A percentile compares a stretch with the other conserved stretches of the same genome.
Conservation (phyloP, 176 grass and related monocot genomes). For the Triticum dicoccoides region DNA sequence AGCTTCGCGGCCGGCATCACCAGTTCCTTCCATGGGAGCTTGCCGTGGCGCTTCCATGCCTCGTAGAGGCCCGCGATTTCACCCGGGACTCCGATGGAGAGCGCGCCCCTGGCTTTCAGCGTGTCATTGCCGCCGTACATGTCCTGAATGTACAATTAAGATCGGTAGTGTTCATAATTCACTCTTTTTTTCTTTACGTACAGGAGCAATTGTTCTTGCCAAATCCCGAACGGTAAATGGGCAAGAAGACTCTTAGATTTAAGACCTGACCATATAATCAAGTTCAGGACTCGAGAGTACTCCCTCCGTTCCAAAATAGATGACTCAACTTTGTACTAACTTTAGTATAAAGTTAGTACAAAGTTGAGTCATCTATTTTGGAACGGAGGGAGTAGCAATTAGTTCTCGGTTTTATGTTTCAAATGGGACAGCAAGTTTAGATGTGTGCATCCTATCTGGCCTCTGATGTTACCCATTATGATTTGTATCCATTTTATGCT, state of each 20-base stretch:
- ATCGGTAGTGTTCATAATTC: neutral
- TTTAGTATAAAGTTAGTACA: too few relatives aligned
- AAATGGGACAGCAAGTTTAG: too few relatives aligned
- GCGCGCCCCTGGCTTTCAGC: constrained; percentile 62
- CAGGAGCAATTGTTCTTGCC: neutral
- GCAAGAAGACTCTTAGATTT: neutral
- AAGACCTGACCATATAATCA: too few relatives aligned
- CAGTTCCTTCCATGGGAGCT: constrained; percentile 72
- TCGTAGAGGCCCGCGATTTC: constrained; percentile 69
- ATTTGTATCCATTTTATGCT: too few relatives aligned
- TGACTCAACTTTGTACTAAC: too few relatives aligned
- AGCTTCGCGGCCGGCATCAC: constrained; percentile 55
- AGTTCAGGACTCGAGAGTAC: neutral
- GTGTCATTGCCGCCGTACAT: constrained; percentile 72
- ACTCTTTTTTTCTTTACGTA: neutral
- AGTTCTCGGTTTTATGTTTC: neutral
- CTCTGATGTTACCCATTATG: too few relatives aligned
- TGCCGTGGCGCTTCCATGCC: constrained; percentile 79
- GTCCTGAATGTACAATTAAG: constrained; percentile 42
- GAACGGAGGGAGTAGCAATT: too few relatives aligned
- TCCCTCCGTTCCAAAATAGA: too few relatives aligned
- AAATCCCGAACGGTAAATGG: neutral
- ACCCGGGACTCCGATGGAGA: constrained; percentile 75
- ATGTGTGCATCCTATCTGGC: too few relatives aligned
- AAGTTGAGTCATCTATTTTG: too few relatives aligned